Percentiles rank a stretch among this genome's conserved stretches.
Evolutionary conservation across 306 rosid species (phyloP).

Genomic region (Abrus pulchellus): DNA sequence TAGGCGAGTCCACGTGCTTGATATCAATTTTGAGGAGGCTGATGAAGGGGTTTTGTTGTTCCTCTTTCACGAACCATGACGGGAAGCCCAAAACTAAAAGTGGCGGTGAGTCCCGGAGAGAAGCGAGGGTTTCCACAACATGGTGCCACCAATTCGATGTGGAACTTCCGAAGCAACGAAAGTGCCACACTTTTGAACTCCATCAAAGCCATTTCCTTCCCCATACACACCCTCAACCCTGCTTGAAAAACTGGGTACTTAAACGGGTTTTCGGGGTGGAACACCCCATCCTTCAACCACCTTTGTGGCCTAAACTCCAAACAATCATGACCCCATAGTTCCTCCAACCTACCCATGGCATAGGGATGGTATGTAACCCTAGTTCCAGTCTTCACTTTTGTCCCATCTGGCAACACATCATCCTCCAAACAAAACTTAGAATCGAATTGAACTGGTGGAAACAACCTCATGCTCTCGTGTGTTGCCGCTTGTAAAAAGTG

Average conservation of each 20-base stretch:
- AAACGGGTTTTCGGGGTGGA: slow-evolving; percentile 52
- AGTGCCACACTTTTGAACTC: slow-evolving; percentile 65
- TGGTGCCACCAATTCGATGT: slow-evolving; percentile 39
- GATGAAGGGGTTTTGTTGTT: neutral
- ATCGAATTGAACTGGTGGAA: slow-evolving; percentile 82
- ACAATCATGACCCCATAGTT: slow-evolving; percentile 75
- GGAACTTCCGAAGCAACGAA: slow-evolving; percentile 57
- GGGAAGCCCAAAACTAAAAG: slow-evolving; percentile 65
- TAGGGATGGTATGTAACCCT: slow-evolving; percentile 86
- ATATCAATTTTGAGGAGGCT: neutral
- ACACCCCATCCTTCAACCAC: slow-evolving; percentile 65
- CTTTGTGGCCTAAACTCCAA: slow-evolving; percentile 68
- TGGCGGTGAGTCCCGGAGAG: slow-evolving; percentile 82
- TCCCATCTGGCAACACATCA: slow-evolving; percentile 78
- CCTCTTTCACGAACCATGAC: slow-evolving; percentile 56
- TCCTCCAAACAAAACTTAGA: slow-evolving; percentile 72
- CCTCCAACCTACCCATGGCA: slow-evolving; percentile 76
- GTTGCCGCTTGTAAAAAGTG: slow-evolving; percentile 70
- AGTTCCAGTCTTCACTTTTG: slow-evolving; percentile 71
- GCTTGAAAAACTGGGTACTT: slow-evolving; percentile 81
- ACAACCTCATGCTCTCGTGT: slow-evolving; percentile 74
- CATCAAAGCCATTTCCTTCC: slow-evolving; percentile 77
- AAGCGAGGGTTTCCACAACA: slow-evolving; percentile 52
- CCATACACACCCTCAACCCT: slow-evolving; percentile 75
- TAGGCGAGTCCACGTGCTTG: neutral